Evolutionary conservation across 495 filamentous ascomycete species (phyloP).

Genomic region (Aspergillus biplanus): DNA sequence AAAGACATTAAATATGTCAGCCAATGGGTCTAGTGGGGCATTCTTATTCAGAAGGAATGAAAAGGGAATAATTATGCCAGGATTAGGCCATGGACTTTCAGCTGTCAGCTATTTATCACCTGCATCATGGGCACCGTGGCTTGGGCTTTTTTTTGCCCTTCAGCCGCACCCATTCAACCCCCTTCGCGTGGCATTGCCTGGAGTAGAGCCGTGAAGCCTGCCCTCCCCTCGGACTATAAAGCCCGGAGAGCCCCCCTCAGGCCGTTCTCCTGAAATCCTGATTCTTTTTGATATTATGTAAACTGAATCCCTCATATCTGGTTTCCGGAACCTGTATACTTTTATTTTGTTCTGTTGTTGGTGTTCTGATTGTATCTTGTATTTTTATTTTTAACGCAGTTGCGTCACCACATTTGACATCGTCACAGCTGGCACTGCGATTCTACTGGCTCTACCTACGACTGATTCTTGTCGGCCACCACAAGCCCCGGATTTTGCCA

Average conservation of each 20-base stretch:
- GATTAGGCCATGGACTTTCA: background rate
- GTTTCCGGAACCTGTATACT: background rate
- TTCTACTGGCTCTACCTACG: background rate
- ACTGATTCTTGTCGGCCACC: background rate
- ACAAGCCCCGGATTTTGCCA: background rate
- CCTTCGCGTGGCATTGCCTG: conserved; percentile 5
- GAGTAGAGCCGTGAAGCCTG: background rate
- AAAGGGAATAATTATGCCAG: background rate
- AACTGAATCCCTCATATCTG: background rate
- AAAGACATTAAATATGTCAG: conserved; percentile 7
- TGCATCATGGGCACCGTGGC: conserved; percentile 11
- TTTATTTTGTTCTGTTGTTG: conserved; percentile 2
- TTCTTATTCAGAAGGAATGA: background rate
- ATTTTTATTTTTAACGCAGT: conserved; percentile 2
- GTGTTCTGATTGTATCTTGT: background rate
- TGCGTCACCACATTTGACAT: background rate
- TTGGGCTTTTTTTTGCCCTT: conserved; percentile 10
- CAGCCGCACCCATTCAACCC: conserved; percentile 18
- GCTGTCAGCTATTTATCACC: background rate
- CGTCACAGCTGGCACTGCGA: background rate
- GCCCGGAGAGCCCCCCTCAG: conserved; percentile 4
- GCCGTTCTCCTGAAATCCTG: background rate
- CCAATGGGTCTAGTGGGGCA: conserved; percentile 19
- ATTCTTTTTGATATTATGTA: background rate
- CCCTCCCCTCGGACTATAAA: conserved; percentile 11